phyloP scores from a whole-genome alignment of 2,329 filamentous ascomycete genomes.

The Botrytis fabae region DNA sequence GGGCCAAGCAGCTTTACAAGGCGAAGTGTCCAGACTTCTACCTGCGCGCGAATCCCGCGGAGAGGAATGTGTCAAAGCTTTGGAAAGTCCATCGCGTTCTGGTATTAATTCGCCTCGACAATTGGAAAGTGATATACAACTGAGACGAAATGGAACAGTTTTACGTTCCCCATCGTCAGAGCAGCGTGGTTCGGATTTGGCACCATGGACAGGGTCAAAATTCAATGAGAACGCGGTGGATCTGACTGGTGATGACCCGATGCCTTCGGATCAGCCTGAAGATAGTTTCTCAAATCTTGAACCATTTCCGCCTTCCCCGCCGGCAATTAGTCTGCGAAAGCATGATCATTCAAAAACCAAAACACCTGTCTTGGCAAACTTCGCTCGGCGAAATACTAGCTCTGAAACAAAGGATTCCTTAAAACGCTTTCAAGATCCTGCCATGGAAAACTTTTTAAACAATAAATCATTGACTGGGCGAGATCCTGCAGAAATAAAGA shows the following conservation, averaged over 20 bases:
- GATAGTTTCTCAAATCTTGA: background rate
- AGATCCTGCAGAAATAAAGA: background rate
- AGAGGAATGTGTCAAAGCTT: background rate
- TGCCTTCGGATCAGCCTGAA: slow-evolving; percentile 5
- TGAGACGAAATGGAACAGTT: background rate
- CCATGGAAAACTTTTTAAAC: background rate
- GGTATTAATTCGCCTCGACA: background rate
- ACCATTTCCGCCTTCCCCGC: slow-evolving; percentile 1
- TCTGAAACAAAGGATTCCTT: background rate
- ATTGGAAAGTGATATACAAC: background rate
- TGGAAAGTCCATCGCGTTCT: slow-evolving; percentile 2
- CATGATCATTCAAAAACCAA: background rate
- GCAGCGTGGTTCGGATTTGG: background rate
- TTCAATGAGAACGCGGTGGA: background rate
- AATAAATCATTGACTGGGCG: background rate
- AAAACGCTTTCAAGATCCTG: background rate
- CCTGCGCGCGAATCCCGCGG: background rate
- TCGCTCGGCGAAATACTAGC: background rate
- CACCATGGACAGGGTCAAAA: background rate
- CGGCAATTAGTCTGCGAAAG: background rate
- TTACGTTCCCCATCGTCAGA: background rate
- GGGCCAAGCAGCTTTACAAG: background rate
- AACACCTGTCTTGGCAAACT: background rate
- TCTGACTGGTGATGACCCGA: slow-evolving; percentile 18
- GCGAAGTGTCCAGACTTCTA: too few relatives aligned